Evolutionary conservation across 2,329 filamentous ascomycete species (phyloP).

Genomic region (Verticillium nonalfalfae): DNA sequence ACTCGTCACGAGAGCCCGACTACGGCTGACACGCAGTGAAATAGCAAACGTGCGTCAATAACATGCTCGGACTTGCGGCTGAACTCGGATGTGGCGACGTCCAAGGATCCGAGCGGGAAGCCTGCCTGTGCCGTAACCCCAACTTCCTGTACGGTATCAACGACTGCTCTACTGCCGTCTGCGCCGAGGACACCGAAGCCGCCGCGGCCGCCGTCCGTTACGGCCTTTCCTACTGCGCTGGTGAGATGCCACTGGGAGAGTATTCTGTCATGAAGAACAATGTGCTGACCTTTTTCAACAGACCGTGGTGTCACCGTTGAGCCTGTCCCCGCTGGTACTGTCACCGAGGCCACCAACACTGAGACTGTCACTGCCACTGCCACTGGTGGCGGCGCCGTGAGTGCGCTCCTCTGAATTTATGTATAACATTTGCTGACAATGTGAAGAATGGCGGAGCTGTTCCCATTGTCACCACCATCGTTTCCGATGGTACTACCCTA

Average conservation of each 20-base stretch:
- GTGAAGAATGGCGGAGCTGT: neutral
- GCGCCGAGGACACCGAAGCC: conserved; percentile 24
- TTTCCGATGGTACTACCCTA: conserved; percentile 4
- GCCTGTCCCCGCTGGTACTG: neutral
- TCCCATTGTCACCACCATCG: conserved; percentile 3
- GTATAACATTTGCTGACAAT: neutral
- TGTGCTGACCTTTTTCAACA: neutral
- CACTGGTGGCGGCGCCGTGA: conserved; percentile 5
- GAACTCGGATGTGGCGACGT: conserved; percentile 36
- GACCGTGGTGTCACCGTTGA: neutral
- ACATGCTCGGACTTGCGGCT: conserved; percentile 38
- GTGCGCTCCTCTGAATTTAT: neutral
- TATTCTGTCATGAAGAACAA: neutral
- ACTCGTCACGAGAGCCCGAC: neutral
- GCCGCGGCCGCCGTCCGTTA: conserved; percentile 26
- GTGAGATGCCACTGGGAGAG: conserved; percentile 16
- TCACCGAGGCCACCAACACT: conserved; percentile 1
- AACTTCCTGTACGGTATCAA: conserved; percentile 43
- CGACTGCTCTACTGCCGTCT: conserved; percentile 42
- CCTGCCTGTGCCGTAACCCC: conserved; percentile 39
- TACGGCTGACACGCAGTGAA: conserved; percentile 7
- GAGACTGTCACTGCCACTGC: conserved; percentile 14
- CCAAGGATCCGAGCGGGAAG: conserved; percentile 22
- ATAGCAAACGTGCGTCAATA: conserved; percentile 40
- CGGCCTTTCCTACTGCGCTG: conserved; percentile 30